Conservation (phyloP, 352 stramenopile genomes). For the Phytophthora sojae region DNA sequence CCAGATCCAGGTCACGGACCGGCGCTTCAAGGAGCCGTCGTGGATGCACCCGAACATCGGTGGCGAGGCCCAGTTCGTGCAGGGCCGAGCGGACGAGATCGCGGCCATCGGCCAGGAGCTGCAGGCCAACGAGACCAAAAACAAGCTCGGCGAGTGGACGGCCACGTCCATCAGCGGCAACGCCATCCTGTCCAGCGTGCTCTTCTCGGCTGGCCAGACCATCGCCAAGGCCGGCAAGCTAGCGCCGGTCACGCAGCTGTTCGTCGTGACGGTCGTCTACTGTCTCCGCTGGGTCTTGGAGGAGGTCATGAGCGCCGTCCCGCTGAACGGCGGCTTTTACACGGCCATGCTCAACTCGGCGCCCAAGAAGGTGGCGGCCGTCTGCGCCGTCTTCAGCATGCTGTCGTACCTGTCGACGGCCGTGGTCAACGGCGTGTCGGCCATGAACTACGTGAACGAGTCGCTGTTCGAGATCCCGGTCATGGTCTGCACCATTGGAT, state of each 20-base stretch:
- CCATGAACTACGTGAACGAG: slow-evolving; percentile 82
- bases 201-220: slow-evolving; percentile 70
- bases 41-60: slow-evolving; percentile 79
- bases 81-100: slow-evolving; percentile 42
- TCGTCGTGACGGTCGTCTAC: slow-evolving; percentile 76
- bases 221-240: slow-evolving; percentile 77
- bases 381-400: slow-evolving; percentile 85
- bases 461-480: slow-evolving; percentile 68
- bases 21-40: slow-evolving; percentile 63
- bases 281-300: slow-evolving; percentile 87
- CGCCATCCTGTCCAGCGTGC: slow-evolving; percentile 89
- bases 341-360: slow-evolving; percentile 93
- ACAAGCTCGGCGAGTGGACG: slow-evolving; percentile 74
- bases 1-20: slow-evolving; percentile 70
- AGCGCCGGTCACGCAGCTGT: slow-evolving; percentile 76
- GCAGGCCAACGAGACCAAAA: slow-evolving; percentile 26
- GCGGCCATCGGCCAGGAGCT: slow-evolving; percentile 39
- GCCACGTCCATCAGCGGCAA: slow-evolving; percentile 92
- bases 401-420: slow-evolving; percentile 92
- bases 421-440: slow-evolving; percentile 69
- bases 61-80: slow-evolving; percentile 55
- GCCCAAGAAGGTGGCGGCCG: slow-evolving; percentile 84
- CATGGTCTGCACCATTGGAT: slow-evolving; percentile 44
- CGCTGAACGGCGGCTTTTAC: slow-evolving; percentile 92
- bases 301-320: slow-evolving; percentile 90